Percentiles rank a stretch among this genome's conserved stretches.
Conservation (phyloP, 1,284 basidiomycete genomes). For the Nidula niveotomentosa region DNA sequence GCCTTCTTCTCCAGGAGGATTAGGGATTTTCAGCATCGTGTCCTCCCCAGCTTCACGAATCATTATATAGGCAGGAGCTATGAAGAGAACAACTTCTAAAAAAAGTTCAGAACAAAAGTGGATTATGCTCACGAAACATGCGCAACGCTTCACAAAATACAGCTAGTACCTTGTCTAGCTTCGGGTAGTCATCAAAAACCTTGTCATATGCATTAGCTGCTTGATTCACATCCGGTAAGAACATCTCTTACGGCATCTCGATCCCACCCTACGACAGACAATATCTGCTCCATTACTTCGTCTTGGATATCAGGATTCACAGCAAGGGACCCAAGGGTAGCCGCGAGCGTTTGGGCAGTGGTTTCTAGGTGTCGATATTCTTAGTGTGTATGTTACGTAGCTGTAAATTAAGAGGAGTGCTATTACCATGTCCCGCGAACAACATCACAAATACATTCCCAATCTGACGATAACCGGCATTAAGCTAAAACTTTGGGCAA, state of each 20-base stretch:
- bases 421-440: constrained; percentile 36
- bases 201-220: background rate
- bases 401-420: background rate
- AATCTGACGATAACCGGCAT: constrained; percentile 1
- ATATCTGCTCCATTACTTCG: constrained; percentile 34
- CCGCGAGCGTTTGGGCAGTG: constrained; percentile 33
- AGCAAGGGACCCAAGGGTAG: constrained; percentile 35
- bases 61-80: constrained; percentile 23
- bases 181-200: constrained; percentile 17
- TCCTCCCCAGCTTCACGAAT: constrained; percentile 28
- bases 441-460: constrained; percentile 32
- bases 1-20: constrained; percentile 17
- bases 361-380: constrained; percentile 25
- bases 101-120: background rate
- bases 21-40: constrained; percentile 19
- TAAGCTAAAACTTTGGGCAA: background rate
- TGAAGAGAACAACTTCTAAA: background rate
- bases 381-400: background rate
- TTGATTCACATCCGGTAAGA: background rate
- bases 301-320: constrained; percentile 36
- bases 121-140: constrained; percentile 16
- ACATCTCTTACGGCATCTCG: constrained; percentile 22
- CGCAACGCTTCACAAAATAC: constrained; percentile 17
- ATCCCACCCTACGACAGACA: constrained; percentile 23
- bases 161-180: constrained; percentile 17